Evolutionary conservation across 495 filamentous ascomycete species (phyloP), one percentile per base, ranked within the genome.

Genomic region (Trichoderma parareesei): DNA sequence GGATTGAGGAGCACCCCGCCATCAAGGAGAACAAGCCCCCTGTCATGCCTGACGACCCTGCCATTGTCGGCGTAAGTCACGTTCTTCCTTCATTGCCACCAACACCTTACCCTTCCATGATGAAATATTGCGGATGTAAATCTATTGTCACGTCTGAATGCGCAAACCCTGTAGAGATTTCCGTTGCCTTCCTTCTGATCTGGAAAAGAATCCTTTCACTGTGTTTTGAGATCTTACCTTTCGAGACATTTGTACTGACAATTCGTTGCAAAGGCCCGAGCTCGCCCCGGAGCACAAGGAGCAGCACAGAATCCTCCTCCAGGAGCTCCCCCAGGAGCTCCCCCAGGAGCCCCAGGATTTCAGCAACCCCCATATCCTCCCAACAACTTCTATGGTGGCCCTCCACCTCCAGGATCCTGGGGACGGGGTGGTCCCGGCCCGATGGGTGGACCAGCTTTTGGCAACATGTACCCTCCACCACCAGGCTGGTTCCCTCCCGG

Each of bases 131-230:
- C 88, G 90, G 90, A 92, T 92, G 87, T 90, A 84, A 90, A 89
- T 81, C 78, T 80, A 83, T 57, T 86, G 87, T 88, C 87, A 92
- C 40, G 13, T 35, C 63, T 9, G 86, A 90, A 80, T 73, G 91
- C 91, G 90, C 90, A 96, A 76, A 67, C 78, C 82, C 75, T 96
- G 92, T 93, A 85, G 92, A 96, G 77, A 88, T 90, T 89, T 95
- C 91, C 93, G 92, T 96, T 97, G 93, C 92, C 92, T 96, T 97
- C 93, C 92, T 96, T 95, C 92, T 97, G 92, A 92, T 80, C 67
- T 63, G 18, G 9, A 33, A 57, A 57, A 60, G 57, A 59, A 48
- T 46, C 41, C 59, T 49, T 49, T 64, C 38, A 41, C 42, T 42
- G 46, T 35, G 4, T 41, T 3, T 66, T 16, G 4, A 96, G 96